Percentiles rank a stretch among this genome's conserved stretches.
Evolutionary conservation across 2,329 filamentous ascomycete species (phyloP).

Genomic region (Aureobasidium sp.): DNA sequence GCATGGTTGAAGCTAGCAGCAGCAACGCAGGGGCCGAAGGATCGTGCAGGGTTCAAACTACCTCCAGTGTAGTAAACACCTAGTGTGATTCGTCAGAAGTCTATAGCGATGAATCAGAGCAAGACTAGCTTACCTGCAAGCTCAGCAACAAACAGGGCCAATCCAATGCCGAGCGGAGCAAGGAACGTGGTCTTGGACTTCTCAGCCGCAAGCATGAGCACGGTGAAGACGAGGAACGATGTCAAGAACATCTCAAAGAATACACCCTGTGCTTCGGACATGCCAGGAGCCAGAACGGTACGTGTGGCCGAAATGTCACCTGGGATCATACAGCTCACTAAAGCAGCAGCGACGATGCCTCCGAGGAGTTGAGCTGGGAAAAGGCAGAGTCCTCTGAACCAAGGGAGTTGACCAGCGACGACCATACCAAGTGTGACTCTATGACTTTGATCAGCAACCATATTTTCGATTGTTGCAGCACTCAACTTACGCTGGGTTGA

Average conservation of each 20-base stretch:
- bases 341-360: slow-evolving; percentile 26
- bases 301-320: slow-evolving; percentile 23
- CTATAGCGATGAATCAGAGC: no score
- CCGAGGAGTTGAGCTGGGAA: slow-evolving; percentile 27
- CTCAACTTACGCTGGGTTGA: slow-evolving; percentile 20
- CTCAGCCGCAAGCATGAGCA: slow-evolving; percentile 31
- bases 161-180: slow-evolving; percentile 21
- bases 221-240: slow-evolving; percentile 25
- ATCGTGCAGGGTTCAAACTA: slow-evolving; percentile 28
- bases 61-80: slow-evolving; percentile 29
- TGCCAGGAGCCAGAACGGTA: slow-evolving; percentile 25
- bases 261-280: slow-evolving; percentile 25
- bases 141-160: slow-evolving; percentile 23
- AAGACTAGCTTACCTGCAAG: slow-evolving; percentile 18
- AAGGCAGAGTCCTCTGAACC: slow-evolving; percentile 23
- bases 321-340: slow-evolving; percentile 26
- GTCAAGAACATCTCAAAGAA: slow-evolving; percentile 32
- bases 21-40: slow-evolving; percentile 28
- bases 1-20: slow-evolving; percentile 23
- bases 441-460: neutral
- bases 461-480: neutral
- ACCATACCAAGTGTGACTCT: slow-evolving; percentile 27
- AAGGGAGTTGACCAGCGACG: slow-evolving; percentile 23
- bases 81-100: neutral
- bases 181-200: slow-evolving; percentile 30